Conservation (phyloP, 768 basidiomycete genomes). For the Guyanaporus albipodus region DNA sequence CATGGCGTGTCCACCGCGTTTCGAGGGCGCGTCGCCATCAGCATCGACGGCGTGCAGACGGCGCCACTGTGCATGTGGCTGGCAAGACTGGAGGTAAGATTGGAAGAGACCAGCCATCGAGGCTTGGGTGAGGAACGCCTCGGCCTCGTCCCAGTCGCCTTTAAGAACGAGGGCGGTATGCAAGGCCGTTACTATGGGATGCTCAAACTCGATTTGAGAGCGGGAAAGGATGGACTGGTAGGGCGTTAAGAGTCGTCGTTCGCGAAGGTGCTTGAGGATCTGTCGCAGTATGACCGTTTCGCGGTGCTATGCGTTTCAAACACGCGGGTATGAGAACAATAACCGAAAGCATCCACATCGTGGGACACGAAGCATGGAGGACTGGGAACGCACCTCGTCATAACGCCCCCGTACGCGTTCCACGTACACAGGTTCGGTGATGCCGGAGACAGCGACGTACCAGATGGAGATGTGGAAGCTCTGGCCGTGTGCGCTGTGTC, state of each 20-base stretch:
- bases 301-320: constrained; percentile 45
- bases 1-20: constrained; percentile 79
- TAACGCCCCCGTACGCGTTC: constrained; percentile 48
- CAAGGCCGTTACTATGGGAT: constrained; percentile 64
- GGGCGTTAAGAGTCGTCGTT: constrained; percentile 65
- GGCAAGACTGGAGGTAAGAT: constrained; percentile 48
- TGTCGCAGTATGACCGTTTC: constrained; percentile 64
- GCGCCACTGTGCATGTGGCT: constrained; percentile 60
- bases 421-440: constrained; percentile 53
- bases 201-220: constrained; percentile 42
- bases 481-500: constrained; percentile 64
- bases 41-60: constrained; percentile 56
- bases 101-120: constrained; percentile 60
- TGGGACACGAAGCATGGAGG: background rate
- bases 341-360: background rate
- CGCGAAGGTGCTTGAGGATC: constrained; percentile 55
- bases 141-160: constrained; percentile 59
- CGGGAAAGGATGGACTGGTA: constrained; percentile 34
- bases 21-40: constrained; percentile 58
- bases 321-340: background rate
- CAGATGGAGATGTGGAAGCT: constrained; percentile 80
- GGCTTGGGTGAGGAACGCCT: constrained; percentile 47
- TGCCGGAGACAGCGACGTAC: constrained; percentile 63
- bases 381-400: constrained; percentile 52
- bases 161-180: constrained; percentile 61